These are phyloP conservation scores for Aspergillus melleus DNA, from an alignment of 2,329 filamentous ascomycete species.

Conservation along the genomic window DNA sequence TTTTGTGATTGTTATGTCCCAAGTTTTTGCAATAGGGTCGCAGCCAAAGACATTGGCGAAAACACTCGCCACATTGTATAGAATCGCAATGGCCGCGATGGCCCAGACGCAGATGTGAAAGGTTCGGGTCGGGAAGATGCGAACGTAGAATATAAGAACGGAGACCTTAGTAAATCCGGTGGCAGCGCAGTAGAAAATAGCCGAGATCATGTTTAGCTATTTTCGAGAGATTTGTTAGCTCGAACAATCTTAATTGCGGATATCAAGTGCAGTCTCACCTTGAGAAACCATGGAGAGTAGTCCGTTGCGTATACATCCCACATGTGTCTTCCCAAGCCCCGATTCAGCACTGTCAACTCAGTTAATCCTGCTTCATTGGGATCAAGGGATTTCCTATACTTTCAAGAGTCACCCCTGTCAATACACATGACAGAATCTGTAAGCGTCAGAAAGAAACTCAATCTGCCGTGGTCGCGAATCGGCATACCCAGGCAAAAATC, in stretches of 20 bases:
- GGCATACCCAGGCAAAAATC: constrained; percentile 22
- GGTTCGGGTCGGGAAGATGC: constrained; percentile 29
- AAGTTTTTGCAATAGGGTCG: constrained; percentile 25
- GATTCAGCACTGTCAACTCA: constrained; percentile 24
- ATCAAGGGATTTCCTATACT: constrained; percentile 16
- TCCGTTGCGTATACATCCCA: constrained; percentile 25
- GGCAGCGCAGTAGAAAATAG: constrained; percentile 30
- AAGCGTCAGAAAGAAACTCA: neutral
- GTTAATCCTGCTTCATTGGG: neutral
- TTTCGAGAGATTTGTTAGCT: no score
- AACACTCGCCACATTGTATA: constrained; percentile 28
- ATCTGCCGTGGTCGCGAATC: neutral
- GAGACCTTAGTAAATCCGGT: constrained; percentile 34
- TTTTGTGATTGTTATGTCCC: constrained; percentile 22
- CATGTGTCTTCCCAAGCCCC: constrained; percentile 29
- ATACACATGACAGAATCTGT: constrained; percentile 22
- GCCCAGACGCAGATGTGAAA: constrained; percentile 26
- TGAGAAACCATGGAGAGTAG: constrained; percentile 24
- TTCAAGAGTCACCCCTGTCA: constrained; percentile 23
- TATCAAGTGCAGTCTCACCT: constrained; percentile 12
- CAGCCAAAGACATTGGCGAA: constrained; percentile 31
- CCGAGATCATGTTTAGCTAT: constrained; percentile 29
- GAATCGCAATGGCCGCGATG: constrained; percentile 25
- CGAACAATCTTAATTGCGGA: no score
- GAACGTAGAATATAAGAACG: constrained; percentile 30